Conservation (phyloP, 2,329 filamentous ascomycete genomes). For the Trichoderma asperellum region DNA sequence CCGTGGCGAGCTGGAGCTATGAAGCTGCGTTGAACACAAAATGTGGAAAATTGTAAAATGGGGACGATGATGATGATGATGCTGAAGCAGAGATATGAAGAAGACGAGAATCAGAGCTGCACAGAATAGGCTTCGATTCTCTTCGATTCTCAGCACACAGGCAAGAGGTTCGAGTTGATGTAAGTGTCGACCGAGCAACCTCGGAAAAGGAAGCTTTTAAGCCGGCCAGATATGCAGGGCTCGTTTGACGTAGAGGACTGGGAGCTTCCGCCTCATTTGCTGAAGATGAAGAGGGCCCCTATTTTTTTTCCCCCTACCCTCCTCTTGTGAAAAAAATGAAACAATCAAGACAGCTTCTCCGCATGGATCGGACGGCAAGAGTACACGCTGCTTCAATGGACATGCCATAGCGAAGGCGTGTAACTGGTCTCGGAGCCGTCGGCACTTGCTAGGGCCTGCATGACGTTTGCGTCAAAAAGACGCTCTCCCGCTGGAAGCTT, state of each 20-base stretch:
- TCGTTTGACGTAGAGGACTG: constrained; percentile 1
- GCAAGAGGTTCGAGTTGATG: constrained; percentile 3
- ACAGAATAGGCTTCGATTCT: background rate
- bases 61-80: background rate
- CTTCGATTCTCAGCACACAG: background rate
- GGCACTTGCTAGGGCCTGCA: constrained; percentile 18
- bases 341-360: background rate
- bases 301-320: too few species aligned
- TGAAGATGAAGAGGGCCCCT: background rate
- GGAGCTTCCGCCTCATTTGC: background rate
- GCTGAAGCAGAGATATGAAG: background rate
- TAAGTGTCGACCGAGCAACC: constrained; percentile 27
- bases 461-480: constrained; percentile 19
- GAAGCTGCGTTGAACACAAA: background rate
- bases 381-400: background rate
- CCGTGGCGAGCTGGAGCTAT: background rate
- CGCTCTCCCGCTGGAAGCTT: constrained; percentile 8
- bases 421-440: background rate
- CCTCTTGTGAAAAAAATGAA: background rate
- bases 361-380: background rate
- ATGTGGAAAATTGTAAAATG: background rate
- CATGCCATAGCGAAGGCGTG: background rate
- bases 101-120: background rate
- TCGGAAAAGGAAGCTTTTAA: constrained; percentile 15
- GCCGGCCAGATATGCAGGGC: constrained; percentile 1